Base-by-base conservation (phyloP, 768 basidiomycete genomes). In the Omphalotus guepiniiformis region DNA sequence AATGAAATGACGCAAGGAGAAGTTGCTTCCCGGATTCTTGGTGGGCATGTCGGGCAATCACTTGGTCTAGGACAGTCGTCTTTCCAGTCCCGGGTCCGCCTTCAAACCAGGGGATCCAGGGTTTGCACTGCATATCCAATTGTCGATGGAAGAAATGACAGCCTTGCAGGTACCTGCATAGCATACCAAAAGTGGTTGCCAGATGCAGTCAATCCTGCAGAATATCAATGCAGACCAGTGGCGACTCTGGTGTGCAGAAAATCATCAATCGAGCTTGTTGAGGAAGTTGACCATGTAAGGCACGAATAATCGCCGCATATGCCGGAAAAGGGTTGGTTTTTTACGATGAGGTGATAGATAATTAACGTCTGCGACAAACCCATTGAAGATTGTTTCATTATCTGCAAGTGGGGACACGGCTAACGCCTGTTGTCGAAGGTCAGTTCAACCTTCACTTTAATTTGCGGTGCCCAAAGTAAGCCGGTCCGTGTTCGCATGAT, bases 401-500 rank as follows among this genome's bases (percentile, higher is more conserved):
- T 75, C 75, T 0, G 85, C 85, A 35, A 98, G 80, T 4, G 85
- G 82, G 2, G 91, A 73, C 23, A 87, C 87, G 41, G 93, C 85
- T 41, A 97, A 72, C 0, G 94, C 94, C 52, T 79, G 76, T 58
- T 92, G 87, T 36, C 89, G 82, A 41, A 91, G 83, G 16, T 88
- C 74, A 1, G 79, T 66, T 53, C 90, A 81, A 21, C 95, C 94
- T 47, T 86, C 82, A 6, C 72, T 63, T n/a, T n/a, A n/a, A n/a
- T n/a, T 51, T 83, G 82, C 1, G 84, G 88, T 34, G 85, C 80
- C 23, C 87, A 85, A 49, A 99, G 75, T 12, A 99, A 72, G 6
- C 89, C 93, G 4, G 82, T 82, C 93, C 94, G 97, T 21, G 93
- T 88, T 5, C 86, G 79, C 42, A 93, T 82, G 62, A 99, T 93